These are phyloP conservation scores for Botrytis squamosa DNA, from an alignment of 2,329 filamentous ascomycete species.

Conservation along the genomic window DNA sequence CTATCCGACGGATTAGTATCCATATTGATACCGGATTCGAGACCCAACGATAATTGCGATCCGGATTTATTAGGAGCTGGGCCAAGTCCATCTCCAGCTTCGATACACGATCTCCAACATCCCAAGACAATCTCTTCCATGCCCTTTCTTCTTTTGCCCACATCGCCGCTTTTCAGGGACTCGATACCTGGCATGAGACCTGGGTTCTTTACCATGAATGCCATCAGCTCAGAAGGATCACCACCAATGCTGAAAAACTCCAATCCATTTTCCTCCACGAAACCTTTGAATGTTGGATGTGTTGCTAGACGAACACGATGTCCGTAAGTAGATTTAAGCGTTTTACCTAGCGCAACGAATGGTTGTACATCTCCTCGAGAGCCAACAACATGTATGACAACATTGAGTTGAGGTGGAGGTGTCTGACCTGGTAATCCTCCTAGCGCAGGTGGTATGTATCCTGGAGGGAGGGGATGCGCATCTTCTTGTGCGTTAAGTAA, in stretches of 20 bases:
- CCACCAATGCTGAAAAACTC: conserved; percentile 79
- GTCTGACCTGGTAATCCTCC: conserved; percentile 61
- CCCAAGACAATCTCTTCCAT: conserved; percentile 79
- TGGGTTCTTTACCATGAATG: conserved; percentile 89
- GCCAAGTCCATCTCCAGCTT: conserved; percentile 64
- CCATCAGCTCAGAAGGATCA: conserved; percentile 74
- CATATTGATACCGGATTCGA: conserved; percentile 39
- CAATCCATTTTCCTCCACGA: conserved; percentile 67
- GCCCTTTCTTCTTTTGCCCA: conserved; percentile 69
- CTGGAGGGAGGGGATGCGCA: conserved; percentile 55
- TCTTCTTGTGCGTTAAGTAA: conserved; percentile 46
- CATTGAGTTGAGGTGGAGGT: conserved; percentile 60
- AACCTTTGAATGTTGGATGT: conserved; percentile 64
- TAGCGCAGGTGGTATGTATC: conserved; percentile 71
- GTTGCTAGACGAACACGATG: conserved; percentile 75
- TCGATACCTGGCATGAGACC: conserved; percentile 82
- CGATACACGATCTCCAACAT: conserved; percentile 83
- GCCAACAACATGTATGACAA: conserved; percentile 74
- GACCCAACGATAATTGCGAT: conserved; percentile 30
- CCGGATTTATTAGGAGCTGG: conserved; percentile 27
- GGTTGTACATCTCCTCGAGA: conserved; percentile 75
- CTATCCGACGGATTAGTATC: conserved; percentile 36
- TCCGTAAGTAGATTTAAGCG: conserved; percentile 61
- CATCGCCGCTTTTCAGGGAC: conserved; percentile 72
- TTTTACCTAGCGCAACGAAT: conserved; percentile 67